phyloP scores from a whole-genome alignment of 805 yeast species.

The Kregervanrija delftensis region DNA sequence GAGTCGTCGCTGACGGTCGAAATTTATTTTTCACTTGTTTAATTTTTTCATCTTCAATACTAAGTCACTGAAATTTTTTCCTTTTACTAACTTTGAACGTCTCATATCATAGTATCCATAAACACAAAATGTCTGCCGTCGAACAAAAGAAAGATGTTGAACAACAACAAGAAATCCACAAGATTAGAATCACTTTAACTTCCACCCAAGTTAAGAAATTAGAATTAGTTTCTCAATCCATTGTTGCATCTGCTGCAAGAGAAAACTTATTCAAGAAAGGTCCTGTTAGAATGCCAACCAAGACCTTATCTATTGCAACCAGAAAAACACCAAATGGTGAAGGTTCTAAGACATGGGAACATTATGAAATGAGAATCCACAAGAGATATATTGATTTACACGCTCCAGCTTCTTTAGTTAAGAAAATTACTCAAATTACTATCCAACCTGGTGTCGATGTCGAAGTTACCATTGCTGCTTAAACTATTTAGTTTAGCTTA shows the following conservation, averaged over 20 bases:
- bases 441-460: conserved; percentile 99
- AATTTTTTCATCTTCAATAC: neutral
- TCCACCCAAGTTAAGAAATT: conserved; percentile 98
- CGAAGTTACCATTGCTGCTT: conserved; percentile 85
- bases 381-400: conserved; percentile 98
- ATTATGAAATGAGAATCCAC: conserved; percentile 99
- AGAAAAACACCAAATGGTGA: conserved; percentile 99
- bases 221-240: conserved; percentile 92
- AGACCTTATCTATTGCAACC: conserved; percentile 95
- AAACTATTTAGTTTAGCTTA: conserved; percentile 27
- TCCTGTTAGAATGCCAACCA: conserved; percentile 99
- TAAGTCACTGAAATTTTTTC: conserved; percentile 6
- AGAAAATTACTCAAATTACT: conserved; percentile 95
- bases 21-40: neutral
- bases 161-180: conserved; percentile 78
- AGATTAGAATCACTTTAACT: conserved; percentile 98
- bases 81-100: conserved; percentile 27
- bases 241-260: conserved; percentile 80
- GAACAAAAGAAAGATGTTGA: conserved; percentile 78
- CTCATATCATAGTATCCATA: conserved; percentile 16
- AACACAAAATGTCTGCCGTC: conserved; percentile 49
- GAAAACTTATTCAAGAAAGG: conserved; percentile 89
- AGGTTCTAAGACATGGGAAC: conserved; percentile 99
- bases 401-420: conserved; percentile 90
- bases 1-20: too few species aligned